Evolutionary conservation across 805 yeast genomes (phyloP), one percentile per base, ranked within the genome.

Genomic region (Metschnikowia bowlesiae): DNA sequence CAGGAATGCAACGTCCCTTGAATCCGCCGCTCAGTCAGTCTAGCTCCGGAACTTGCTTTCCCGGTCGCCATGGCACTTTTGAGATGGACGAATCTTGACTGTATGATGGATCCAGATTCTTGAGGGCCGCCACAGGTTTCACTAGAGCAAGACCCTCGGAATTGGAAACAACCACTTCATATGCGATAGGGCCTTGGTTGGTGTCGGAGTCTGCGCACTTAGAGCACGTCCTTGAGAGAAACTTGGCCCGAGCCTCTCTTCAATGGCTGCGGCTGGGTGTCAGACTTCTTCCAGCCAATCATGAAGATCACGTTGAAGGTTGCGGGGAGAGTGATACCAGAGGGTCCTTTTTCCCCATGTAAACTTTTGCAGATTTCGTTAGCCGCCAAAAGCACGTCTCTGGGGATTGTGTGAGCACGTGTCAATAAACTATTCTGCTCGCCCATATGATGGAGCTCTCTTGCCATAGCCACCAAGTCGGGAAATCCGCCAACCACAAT

Each of bases 281-380:
- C 79, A 48, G 87, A 78, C 55, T 84, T 82, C 64, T 87, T 89
- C 96, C 96, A 89, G 2, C 96, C 96, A 62, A 89, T 86, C 89
- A 88, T 84, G 63, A 84, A 85, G 28, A 88, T 80, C 48, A 89
- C 80, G 53, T 89, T 71, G 67, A 80, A 89, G 0, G 96, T 88
- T 8, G 89, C 90, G 1, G 96, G 96, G n/a, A 88, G 63, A 0
- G 81, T 70, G 59, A 56, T 72, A 2, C 75, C 80, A 13, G 70
- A 55, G 2, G 67, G 70, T 52, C 80, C 87, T 6, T 64, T 64
- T 44, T 83, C 85, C 1, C 89, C 90, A 63, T 89, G 92, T 63
- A 89, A 70, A 6, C 80, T 71, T 54, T 74, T 75, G 64, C 89
- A 89, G 34, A 89, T 86, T 28, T 87, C 85, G 52, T 85, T 85